Conservation (phyloP, 805 yeast species). For the Nakazawaea sp. region DNA sequence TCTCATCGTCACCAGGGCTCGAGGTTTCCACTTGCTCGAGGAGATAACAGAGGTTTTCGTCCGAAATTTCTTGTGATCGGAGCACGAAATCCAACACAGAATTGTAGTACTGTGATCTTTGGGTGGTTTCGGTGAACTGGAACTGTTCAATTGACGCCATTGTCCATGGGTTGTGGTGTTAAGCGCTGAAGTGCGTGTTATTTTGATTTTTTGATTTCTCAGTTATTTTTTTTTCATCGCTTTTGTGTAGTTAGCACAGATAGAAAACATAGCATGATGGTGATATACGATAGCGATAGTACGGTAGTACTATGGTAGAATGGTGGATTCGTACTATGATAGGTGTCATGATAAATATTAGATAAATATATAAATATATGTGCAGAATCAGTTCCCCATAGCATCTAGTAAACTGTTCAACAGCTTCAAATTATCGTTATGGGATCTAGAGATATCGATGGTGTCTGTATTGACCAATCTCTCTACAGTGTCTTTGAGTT, state of each 20-base stretch:
- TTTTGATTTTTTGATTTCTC: too few species aligned
- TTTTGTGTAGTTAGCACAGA: too few species aligned
- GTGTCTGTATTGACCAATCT: constrained; percentile 15
- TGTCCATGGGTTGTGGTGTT: too few species aligned
- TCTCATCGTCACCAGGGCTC: constrained; percentile 10
- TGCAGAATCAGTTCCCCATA: constrained; percentile 12
- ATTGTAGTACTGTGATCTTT: neutral
- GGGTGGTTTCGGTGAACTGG: neutral
- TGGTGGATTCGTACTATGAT: too few species aligned
- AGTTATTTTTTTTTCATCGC: too few species aligned
- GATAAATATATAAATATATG: neutral
- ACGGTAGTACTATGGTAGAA: too few species aligned
- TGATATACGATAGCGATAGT: too few species aligned
- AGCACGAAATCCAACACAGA: neutral
- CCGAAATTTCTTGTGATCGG: neutral
- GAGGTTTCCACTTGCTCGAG: constrained; percentile 16
- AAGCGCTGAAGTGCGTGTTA: too few species aligned
- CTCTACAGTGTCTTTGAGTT: constrained; percentile 8
- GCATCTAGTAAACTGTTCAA: constrained; percentile 15
- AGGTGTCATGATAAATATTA: too few species aligned
- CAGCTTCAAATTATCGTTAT: constrained; percentile 18
- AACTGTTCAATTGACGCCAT: neutral
- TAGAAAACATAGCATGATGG: too few species aligned
- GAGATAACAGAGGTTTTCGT: constrained; percentile 9
- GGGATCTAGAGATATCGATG: constrained; percentile 15